A percentile compares a stretch with the other conserved stretches of the same genome.
These are phyloP conservation scores for Polytolypa hystricis DNA, from an alignment of 2,329 filamentous ascomycete genomes.

Conservation along the genomic window DNA sequence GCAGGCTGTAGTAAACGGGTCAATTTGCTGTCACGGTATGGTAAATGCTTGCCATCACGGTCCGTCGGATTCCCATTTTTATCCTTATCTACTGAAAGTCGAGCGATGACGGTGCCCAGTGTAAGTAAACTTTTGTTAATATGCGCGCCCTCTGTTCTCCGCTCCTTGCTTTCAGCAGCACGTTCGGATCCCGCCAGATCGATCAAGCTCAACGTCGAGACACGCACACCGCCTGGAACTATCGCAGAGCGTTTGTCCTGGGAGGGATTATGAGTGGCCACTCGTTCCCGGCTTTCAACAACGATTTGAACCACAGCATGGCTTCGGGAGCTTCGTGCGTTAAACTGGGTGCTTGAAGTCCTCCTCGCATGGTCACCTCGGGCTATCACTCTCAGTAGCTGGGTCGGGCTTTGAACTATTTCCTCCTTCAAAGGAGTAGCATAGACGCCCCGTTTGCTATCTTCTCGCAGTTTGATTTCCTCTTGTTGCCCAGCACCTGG, in stretches of 20 bases:
- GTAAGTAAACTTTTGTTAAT: constrained; percentile 98
- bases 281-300: constrained; percentile 86
- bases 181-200: constrained; percentile 94
- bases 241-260: constrained; percentile 58
- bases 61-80: constrained; percentile 62
- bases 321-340: constrained; percentile 89
- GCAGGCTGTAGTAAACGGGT: constrained; percentile 86
- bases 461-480: constrained; percentile 94
- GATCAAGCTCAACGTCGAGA: constrained; percentile 89
- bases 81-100: constrained; percentile 80
- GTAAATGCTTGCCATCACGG: constrained; percentile 83
- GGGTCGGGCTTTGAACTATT: constrained; percentile 95
- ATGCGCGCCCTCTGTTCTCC: constrained; percentile 86
- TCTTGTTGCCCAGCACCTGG: constrained; percentile 52
- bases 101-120: constrained; percentile 85
- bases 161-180: constrained; percentile 88
- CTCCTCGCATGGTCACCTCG: constrained; percentile 82
- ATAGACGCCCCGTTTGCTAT: constrained; percentile 92
- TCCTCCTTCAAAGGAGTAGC: constrained; percentile 94
- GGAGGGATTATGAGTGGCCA: constrained; percentile 42
- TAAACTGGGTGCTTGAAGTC: constrained; percentile 93
- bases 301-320: constrained; percentile 98
- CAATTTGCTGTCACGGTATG: constrained; percentile 95
- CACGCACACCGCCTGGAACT: constrained; percentile 77
- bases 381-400: constrained; percentile 87